Base-by-base conservation (phyloP, 257 asterid species). In the Nicotiana knightiana region DNA sequence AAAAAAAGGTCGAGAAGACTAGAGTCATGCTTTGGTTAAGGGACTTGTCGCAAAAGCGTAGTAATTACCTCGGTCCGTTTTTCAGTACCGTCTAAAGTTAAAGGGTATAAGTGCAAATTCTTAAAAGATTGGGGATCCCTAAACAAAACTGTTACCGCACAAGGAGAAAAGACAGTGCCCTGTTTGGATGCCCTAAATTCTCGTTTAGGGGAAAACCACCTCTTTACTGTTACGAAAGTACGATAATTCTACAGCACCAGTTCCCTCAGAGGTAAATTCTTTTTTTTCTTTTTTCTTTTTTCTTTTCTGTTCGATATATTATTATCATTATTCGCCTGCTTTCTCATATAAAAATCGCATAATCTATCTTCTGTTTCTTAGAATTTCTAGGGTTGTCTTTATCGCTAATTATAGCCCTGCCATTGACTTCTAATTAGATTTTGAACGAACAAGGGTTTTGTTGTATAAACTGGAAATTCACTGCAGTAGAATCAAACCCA, bases 181-280 rank as follows among this genome's bases (percentile, higher is more conserved):
- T 51, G 79, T 75, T 75, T 75, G 79, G 79, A 75, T 75, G 79
- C 9, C 62, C 28, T 0, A 75, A 51, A 51, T 75, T 15, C 46
- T 75, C 63, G 21, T 5, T n/a, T 21, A 12, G 5, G 59, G 21
- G 37, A 10, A 73, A 73, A 73, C 62, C 79, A 48, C 63, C 26
- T 75, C 63, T 75, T 51, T 75, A 75, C 46, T 51, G 79, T 73
- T 48, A 48, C 78, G 59, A 12, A 71, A 71, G 78, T 71, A 46
- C 24, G 79, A 46, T 26, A 75, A 9, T 13, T 75, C 26, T 75
- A 75, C 63, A 48, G 79, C 79, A 48, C 2, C 79, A 13, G 24
- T 48, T 26, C 26, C 37, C 39, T 48, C 63, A 15, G 26, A 75
- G 79, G 79, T 75, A 75, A 48, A 71, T 71, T 70, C 59, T 46